Evolutionary conservation across 1,284 basidiomycete genomes (phyloP).

Genomic region (Pseudozyma sp.): DNA sequence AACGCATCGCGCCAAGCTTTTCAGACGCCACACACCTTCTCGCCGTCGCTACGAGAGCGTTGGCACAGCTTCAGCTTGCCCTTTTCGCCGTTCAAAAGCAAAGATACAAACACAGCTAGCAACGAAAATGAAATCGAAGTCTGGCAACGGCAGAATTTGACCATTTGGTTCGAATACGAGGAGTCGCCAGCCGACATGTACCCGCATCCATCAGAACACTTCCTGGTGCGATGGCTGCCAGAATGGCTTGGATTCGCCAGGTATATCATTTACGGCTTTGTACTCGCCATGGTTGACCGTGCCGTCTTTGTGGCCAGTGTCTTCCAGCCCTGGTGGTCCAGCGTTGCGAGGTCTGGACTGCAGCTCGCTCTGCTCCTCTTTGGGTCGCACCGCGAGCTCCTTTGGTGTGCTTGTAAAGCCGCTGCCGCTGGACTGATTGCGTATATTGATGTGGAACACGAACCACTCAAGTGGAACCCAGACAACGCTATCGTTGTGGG

Average conservation of each 20-base stretch:
- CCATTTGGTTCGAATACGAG: constrained; percentile 31
- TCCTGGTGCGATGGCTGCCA: constrained; percentile 33
- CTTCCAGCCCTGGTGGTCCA: constrained; percentile 34
- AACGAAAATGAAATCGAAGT: constrained; percentile 10
- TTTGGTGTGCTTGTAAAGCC: constrained; percentile 37
- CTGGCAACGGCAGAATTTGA: constrained; percentile 37
- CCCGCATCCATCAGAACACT: constrained; percentile 18
- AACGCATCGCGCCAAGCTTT: neutral
- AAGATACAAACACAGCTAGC: constrained; percentile 1
- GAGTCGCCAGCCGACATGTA: constrained; percentile 18
- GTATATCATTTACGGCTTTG: constrained; percentile 29
- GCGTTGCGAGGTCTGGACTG: constrained; percentile 28
- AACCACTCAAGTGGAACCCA: constrained; percentile 34
- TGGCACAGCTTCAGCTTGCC: constrained; percentile 23
- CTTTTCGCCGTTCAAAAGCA: constrained; percentile 14
- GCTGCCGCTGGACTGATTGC: constrained; percentile 35
- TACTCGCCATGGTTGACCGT: constrained; percentile 28
- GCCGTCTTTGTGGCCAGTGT: constrained; percentile 28
- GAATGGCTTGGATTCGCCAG: constrained; percentile 38
- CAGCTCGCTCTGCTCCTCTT: constrained; percentile 35
- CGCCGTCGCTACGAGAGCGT: constrained; percentile 27
- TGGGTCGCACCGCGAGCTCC: constrained; percentile 35
- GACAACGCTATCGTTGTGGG: constrained; percentile 35
- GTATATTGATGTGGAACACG: constrained; percentile 34
- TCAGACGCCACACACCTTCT: constrained; percentile 23